Evolutionary conservation across 768 basidiomycete species (phyloP).

Genomic region (Porphyrellus cyaneotinctus): DNA sequence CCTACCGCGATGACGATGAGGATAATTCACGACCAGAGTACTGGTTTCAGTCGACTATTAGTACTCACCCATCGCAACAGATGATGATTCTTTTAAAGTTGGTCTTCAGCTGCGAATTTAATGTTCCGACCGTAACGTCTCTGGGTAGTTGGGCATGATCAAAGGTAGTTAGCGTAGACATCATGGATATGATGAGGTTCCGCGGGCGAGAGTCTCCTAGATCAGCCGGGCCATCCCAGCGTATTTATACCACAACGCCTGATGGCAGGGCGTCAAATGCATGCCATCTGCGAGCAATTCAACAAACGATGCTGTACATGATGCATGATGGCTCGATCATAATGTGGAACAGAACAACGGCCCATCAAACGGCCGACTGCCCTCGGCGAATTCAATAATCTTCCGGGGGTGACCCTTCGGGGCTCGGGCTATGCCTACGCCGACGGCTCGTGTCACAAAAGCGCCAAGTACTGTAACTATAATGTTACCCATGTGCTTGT

Average conservation of each 20-base stretch:
- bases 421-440: not conserved
- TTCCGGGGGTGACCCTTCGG: no score
- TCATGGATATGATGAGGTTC: constrained; percentile 1
- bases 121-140: not conserved
- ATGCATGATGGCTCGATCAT: not conserved
- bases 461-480: not conserved
- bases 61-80: constrained; percentile 69
- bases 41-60: not conserved
- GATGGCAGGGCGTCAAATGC: not conserved
- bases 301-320: not conserved
- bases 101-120: constrained; percentile 11
- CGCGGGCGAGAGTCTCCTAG: not conserved
- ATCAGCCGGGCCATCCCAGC: not conserved
- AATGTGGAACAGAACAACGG: not conserved
- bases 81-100: constrained; percentile 65
- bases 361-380: not conserved
- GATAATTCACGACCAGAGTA: not conserved
- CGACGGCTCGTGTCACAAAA: not conserved
- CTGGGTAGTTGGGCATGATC: not conserved
- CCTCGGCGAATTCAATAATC: no score
- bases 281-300: not conserved
- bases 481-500: not conserved
- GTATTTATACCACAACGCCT: constrained; percentile 24
- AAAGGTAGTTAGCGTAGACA: constrained; percentile 9
- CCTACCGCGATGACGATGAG: constrained; percentile 31